These are phyloP conservation scores for Rutstroemia sp. DNA, from an alignment of 2,329 filamentous ascomycete species.

Conservation along the genomic window DNA sequence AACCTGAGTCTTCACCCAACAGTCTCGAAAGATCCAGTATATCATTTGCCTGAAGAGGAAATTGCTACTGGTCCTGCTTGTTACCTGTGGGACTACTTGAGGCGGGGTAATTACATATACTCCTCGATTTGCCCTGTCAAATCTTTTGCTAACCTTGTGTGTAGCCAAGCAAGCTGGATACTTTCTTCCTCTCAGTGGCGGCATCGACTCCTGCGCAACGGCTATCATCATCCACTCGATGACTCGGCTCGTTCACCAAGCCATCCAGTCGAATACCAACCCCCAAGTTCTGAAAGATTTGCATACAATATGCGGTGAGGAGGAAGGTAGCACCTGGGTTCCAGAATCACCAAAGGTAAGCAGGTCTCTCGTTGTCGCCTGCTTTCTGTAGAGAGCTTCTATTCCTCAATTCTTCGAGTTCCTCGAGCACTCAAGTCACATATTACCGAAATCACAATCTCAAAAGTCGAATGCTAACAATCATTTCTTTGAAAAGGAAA, in stretches of 20 bases:
- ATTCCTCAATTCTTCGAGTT: too few species aligned
- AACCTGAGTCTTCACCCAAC: constrained; percentile 35
- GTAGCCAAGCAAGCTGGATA: constrained; percentile 6
- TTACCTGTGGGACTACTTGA: constrained; percentile 8
- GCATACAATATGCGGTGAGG: constrained; percentile 46
- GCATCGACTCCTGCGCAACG: constrained; percentile 6
- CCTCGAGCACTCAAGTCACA: too few species aligned
- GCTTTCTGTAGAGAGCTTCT: too few species aligned
- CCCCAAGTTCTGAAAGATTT: constrained; percentile 40
- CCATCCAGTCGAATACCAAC: constrained; percentile 41
- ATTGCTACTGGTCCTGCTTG: constrained; percentile 6
- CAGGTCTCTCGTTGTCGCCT: too few species aligned
- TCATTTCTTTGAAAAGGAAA: too few species aligned
- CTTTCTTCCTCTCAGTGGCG: constrained; percentile 10
- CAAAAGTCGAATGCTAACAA: too few species aligned
- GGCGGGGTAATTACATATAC: too few species aligned
- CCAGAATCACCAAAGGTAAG: constrained; percentile 40
- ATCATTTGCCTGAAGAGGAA: constrained; percentile 8
- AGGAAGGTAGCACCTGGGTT: constrained; percentile 36
- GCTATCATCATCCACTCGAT: constrained; percentile 8
- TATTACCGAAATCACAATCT: too few species aligned
- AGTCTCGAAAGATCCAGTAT: background rate
- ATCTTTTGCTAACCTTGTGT: background rate
- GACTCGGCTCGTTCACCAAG: constrained; percentile 47
- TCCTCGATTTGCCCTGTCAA: too few species aligned